Percentiles rank a stretch among this genome's conserved stretches.
These are phyloP conservation scores for Penicillium paradoxum DNA, from an alignment of 495 filamentous ascomycete genomes.

Conservation along the genomic window DNA sequence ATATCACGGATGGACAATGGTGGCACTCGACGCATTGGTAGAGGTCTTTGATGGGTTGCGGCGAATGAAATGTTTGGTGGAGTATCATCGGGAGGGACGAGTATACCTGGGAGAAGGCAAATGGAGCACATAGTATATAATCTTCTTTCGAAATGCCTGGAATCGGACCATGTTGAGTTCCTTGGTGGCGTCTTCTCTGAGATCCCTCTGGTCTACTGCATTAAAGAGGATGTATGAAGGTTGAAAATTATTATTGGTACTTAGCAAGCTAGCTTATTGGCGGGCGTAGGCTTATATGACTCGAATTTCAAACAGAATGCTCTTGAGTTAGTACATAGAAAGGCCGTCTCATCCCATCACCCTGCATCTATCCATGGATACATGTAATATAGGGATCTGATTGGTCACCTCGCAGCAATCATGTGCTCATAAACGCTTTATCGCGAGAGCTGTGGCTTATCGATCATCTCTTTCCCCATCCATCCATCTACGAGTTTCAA, in stretches of 20 bases:
- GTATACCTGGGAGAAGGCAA: slow-evolving; percentile 24
- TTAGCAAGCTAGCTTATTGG: no score
- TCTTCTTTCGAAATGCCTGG: no score
- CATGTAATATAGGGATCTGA: slow-evolving; percentile 8
- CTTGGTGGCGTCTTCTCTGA: no score
- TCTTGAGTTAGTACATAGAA: no score
- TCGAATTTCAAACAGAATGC: no score
- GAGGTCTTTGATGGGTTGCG: slow-evolving; percentile 30
- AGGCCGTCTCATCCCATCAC: no score
- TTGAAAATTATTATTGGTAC: no score
- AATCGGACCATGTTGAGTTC: no score
- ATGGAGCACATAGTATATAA: slow-evolving; percentile 13
- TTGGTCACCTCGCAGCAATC: slow-evolving; percentile 34
- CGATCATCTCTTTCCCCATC: background rate
- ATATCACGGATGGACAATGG: slow-evolving; percentile 27
- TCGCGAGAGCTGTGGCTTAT: background rate
- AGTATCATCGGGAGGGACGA: slow-evolving; percentile 23
- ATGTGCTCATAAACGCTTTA: slow-evolving; percentile 26
- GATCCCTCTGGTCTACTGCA: no score
- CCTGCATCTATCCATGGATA: no score
- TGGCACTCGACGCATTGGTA: slow-evolving; percentile 25
- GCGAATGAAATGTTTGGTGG: slow-evolving; percentile 19
- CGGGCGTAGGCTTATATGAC: no score
- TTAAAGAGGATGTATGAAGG: no score
- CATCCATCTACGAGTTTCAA: background rate